Conservation (phyloP, 768 basidiomycete species). For the Mycena olivaceomarginata region DNA sequence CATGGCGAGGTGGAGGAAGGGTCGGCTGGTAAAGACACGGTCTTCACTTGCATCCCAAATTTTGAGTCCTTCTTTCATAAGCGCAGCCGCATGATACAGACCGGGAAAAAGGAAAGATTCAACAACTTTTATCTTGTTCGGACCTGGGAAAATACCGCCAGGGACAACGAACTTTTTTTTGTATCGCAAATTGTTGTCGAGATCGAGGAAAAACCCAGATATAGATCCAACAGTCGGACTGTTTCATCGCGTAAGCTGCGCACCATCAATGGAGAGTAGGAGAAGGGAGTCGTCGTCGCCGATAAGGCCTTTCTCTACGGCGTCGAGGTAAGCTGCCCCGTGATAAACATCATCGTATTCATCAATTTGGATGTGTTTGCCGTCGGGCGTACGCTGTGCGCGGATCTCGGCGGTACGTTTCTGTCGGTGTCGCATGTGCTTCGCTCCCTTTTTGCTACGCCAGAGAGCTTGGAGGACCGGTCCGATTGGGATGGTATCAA, state of each 20-base stretch:
- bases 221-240: constrained; percentile 64
- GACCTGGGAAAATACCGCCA: constrained; percentile 50
- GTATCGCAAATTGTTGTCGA: constrained; percentile 48
- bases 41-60: constrained; percentile 55
- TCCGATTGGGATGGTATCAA: constrained; percentile 60
- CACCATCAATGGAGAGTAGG: constrained; percentile 61
- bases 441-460: constrained; percentile 43
- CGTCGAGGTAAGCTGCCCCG: constrained; percentile 51
- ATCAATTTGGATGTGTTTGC: constrained; percentile 14
- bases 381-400: constrained; percentile 10
- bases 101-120: constrained; percentile 59
- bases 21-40: constrained; percentile 38
- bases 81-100: constrained; percentile 55
- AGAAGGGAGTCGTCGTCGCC: constrained; percentile 56
- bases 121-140: constrained; percentile 55
- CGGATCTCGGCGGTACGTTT: constrained; percentile 35
- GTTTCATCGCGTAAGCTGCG: constrained; percentile 63
- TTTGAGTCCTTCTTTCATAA: constrained; percentile 54
- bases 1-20: constrained; percentile 48
- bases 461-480: constrained; percentile 60
- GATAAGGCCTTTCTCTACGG: constrained; percentile 45
- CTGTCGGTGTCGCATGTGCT: constrained; percentile 47
- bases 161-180: constrained; percentile 50
- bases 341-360: constrained; percentile 51
- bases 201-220: constrained; percentile 63